Conservation (phyloP, 345 rosid species). For the Rhodamnia rubescens region DNA sequence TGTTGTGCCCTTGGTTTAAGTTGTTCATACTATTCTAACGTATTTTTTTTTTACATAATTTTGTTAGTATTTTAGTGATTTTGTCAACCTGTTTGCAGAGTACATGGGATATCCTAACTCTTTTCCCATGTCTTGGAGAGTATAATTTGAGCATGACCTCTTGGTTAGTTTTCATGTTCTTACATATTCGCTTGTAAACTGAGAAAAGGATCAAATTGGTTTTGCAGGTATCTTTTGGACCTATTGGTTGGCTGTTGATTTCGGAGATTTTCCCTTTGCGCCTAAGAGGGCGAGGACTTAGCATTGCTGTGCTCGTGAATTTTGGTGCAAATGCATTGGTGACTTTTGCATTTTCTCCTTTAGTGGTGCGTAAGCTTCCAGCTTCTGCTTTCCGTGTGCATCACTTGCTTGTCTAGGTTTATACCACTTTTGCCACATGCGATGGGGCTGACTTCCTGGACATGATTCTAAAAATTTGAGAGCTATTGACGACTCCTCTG, state of each 20-base stretch:
- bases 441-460: background rate
- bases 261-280: conserved; percentile 87
- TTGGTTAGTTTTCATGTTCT: background rate
- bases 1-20: background rate
- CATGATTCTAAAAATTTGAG: background rate
- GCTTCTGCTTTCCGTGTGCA: background rate
- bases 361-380: conserved; percentile 37
- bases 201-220: background rate
- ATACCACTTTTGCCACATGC: background rate
- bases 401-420: background rate
- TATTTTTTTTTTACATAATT: background rate
- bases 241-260: conserved; percentile 97
- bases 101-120: background rate
- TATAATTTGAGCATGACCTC: background rate
- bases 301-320: conserved; percentile 85
- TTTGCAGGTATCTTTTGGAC: conserved; percentile 90
- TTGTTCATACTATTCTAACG: background rate
- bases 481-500: background rate
- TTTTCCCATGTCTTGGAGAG: background rate
- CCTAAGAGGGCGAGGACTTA: conserved; percentile 75
- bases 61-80: background rate
- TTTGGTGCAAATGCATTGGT: conserved; percentile 94
- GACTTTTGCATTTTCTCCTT: conserved; percentile 84
- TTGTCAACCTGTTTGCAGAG: background rate
- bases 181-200: background rate